Conservation (phyloP, 352 stramenopile species). For the Aphanomyces invadans region DNA sequence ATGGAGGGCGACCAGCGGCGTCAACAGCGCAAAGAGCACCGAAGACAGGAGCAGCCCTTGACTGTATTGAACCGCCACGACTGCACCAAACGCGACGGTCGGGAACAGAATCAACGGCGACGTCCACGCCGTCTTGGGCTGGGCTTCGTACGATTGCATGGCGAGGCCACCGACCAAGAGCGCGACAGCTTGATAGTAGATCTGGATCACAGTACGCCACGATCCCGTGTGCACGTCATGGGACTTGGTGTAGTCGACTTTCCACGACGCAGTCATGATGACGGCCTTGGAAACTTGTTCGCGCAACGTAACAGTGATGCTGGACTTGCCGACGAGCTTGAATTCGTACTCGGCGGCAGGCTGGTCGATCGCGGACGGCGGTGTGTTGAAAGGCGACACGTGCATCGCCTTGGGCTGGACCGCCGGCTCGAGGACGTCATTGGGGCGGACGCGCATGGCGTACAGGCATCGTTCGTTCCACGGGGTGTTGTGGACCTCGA, state of each 20-base stretch:
- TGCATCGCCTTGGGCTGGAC: conserved; percentile 20
- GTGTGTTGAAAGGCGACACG: conserved; percentile 18
- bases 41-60: not conserved
- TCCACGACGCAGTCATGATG: conserved; percentile 21
- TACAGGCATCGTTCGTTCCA: conserved; percentile 21
- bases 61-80: not conserved
- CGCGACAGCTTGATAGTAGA: conserved; percentile 3
- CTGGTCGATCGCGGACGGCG: not conserved
- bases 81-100: not conserved
- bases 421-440: not conserved
- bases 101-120: not conserved
- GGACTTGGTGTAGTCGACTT: conserved; percentile 13
- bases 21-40: not conserved
- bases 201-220: conserved; percentile 9
- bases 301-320: conserved; percentile 12
- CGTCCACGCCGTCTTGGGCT: not conserved
- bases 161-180: not conserved
- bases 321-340: conserved; percentile 13
- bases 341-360: conserved; percentile 14
- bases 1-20: not conserved
- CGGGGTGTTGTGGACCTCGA: conserved; percentile 20
- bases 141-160: conserved; percentile 17
- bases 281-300: not conserved
- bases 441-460: conserved; percentile 4
- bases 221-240: conserved; percentile 4